phyloP scores from a whole-genome alignment of 2,329 filamentous ascomycete species.

The Phialophora tarda region DNA sequence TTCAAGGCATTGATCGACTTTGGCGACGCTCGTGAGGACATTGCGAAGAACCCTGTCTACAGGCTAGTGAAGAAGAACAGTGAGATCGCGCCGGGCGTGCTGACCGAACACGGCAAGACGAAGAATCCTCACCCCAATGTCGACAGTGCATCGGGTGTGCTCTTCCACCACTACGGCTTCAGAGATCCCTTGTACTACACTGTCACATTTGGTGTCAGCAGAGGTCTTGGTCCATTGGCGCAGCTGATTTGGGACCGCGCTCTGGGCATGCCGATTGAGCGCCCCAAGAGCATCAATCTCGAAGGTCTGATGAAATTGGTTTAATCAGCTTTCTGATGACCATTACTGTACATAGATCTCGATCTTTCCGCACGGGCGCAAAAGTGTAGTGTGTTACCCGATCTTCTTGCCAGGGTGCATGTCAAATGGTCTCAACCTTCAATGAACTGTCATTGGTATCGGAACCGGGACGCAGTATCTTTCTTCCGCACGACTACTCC shows the following conservation, averaged over 20 bases:
- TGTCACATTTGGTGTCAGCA: slow-evolving; percentile 69
- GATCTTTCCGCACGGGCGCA: slow-evolving; percentile 12
- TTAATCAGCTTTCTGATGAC: slow-evolving; percentile 24
- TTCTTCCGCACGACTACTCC: neutral
- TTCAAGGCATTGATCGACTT: slow-evolving; percentile 98
- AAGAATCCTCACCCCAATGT: slow-evolving; percentile 99
- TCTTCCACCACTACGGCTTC: slow-evolving; percentile 99
- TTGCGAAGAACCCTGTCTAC: slow-evolving; percentile 87
- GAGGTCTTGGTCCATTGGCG: slow-evolving; percentile 81
- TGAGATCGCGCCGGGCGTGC: slow-evolving; percentile 84
- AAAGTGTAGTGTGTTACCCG: slow-evolving; percentile 7
- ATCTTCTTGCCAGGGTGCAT: neutral
- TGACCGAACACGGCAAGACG: slow-evolving; percentile 96
- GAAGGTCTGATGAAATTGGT: slow-evolving; percentile 77
- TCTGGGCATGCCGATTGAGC: slow-evolving; percentile 91
- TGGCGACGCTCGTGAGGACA: slow-evolving; percentile 80
- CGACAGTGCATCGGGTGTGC: slow-evolving; percentile 86
- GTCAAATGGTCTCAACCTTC: neutral
- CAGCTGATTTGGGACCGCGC: slow-evolving; percentile 97
- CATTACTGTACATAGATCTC: slow-evolving; percentile 30
- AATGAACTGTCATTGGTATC: no score
- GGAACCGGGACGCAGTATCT: neutral
- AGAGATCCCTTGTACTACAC: slow-evolving; percentile 95
- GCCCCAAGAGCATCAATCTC: slow-evolving; percentile 96
- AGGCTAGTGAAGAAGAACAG: slow-evolving; percentile 92